phyloP scores from a whole-genome alignment of 768 basidiomycete genomes.

The Austroboletus eburneus region DNA sequence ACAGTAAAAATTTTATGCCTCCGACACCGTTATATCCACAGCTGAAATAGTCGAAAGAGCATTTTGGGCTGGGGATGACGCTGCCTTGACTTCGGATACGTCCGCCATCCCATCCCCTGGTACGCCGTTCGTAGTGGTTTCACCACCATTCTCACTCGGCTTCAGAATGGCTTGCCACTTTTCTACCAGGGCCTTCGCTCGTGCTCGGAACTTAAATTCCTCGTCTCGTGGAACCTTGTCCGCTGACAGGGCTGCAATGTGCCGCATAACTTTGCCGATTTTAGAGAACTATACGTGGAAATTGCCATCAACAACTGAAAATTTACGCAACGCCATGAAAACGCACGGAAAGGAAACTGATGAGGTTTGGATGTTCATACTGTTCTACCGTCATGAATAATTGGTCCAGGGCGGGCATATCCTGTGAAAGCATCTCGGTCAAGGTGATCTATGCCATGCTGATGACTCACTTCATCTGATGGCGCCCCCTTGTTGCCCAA shows the following conservation, averaged over 20 bases:
- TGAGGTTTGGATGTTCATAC: constrained; percentile 67
- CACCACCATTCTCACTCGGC: constrained; percentile 28
- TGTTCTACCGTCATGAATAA: constrained; percentile 74
- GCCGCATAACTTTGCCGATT: constrained; percentile 59
- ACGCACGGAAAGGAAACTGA: constrained; percentile 64
- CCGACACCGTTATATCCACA: constrained; percentile 42
- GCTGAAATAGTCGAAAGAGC: constrained; percentile 28
- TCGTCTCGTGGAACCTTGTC: constrained; percentile 47
- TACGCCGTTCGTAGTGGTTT: constrained; percentile 25
- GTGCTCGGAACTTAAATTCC: constrained; percentile 49
- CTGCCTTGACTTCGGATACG: constrained; percentile 18
- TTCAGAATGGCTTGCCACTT: constrained; percentile 41
- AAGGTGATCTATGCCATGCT: not conserved
- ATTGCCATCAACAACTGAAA: constrained; percentile 7
- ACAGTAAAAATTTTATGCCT: constrained; percentile 29
- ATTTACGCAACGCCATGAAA: constrained; percentile 2
- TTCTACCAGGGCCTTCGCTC: constrained; percentile 44
- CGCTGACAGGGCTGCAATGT: constrained; percentile 44
- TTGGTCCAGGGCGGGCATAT: constrained; percentile 69
- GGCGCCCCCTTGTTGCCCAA: constrained; percentile 61
- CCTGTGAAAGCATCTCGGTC: constrained; percentile 39
- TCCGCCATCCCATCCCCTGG: constrained; percentile 17
- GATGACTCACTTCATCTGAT: constrained; percentile 54
- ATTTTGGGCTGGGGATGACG: constrained; percentile 24
- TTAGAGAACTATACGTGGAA: constrained; percentile 37